phyloP scores from a whole-genome alignment of 2,329 filamentous ascomycete genomes.

The Cladorrhinum sp. region DNA sequence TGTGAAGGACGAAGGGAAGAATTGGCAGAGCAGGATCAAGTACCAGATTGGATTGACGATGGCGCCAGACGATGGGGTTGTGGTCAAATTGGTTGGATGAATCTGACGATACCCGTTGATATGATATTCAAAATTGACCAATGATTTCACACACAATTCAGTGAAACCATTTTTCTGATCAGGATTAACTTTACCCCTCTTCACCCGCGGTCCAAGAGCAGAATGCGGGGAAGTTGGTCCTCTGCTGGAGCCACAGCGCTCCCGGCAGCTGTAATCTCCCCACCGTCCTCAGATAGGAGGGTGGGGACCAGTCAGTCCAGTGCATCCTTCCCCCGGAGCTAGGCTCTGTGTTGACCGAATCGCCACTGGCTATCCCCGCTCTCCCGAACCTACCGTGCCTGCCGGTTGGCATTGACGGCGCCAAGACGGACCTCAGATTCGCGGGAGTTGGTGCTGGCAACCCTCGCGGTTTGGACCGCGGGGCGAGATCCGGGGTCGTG shows the following conservation, averaged over 20 bases:
- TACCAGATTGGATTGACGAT: not conserved
- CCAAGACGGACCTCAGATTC: not conserved
- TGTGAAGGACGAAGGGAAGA: not conserved
- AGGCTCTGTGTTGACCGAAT: not conserved
- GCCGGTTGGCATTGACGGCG: not conserved
- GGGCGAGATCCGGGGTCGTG: no score
- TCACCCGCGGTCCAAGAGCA: not conserved
- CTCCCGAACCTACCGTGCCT: not conserved
- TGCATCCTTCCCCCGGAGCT: not conserved
- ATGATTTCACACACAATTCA: not conserved
- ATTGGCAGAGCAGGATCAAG: not conserved
- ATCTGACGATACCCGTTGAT: not conserved
- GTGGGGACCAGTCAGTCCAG: not conserved
- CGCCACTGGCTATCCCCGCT: not conserved
- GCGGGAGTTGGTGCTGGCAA: not conserved
- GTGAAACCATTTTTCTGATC: not conserved
- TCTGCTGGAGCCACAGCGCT: no score
- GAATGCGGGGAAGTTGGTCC: not conserved
- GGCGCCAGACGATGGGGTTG: not conserved
- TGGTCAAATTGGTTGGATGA: not conserved
- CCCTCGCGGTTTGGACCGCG: not conserved
- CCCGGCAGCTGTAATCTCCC: not conserved
- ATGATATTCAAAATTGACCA: not conserved
- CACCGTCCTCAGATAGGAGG: not conserved
- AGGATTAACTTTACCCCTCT: not conserved